phyloP scores from a whole-genome alignment of 2,329 filamentous ascomycete species.

The Sphaerostilbella broomeana region DNA sequence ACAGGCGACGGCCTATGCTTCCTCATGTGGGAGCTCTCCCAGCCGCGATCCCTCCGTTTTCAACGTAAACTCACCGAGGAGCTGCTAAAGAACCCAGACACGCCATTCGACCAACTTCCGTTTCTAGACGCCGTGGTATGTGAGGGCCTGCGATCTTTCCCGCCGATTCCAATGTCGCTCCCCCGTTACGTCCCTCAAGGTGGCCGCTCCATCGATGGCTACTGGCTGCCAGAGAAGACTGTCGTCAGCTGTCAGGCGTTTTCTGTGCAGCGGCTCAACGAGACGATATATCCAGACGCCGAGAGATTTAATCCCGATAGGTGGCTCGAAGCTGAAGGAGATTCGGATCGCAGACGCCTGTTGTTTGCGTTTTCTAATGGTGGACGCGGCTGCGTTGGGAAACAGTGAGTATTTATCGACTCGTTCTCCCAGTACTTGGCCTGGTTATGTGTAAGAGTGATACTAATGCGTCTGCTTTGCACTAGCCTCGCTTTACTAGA shows the following conservation, averaged over 20 bases:
- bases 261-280: slow-evolving; percentile 53
- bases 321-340: slow-evolving; percentile 71
- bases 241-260: slow-evolving; percentile 57
- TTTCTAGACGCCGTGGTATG: slow-evolving; percentile 58
- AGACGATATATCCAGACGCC: slow-evolving; percentile 68
- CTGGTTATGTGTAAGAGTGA: no score
- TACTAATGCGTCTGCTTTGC: not conserved
- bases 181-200: slow-evolving; percentile 51
- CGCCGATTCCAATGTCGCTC: slow-evolving; percentile 61
- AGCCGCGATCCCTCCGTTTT: slow-evolving; percentile 43
- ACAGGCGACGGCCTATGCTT: slow-evolving; percentile 65
- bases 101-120: slow-evolving; percentile 42
- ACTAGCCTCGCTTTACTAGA: slow-evolving; percentile 53
- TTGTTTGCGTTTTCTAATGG: slow-evolving; percentile 63
- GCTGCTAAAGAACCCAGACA: slow-evolving; percentile 34
- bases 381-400: slow-evolving; percentile 58
- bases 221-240: slow-evolving; percentile 45
- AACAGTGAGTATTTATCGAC: slow-evolving; percentile 57
- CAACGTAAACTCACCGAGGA: slow-evolving; percentile 50
- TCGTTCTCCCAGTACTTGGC: no score
- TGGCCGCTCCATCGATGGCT: slow-evolving; percentile 50
- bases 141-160: slow-evolving; percentile 56
- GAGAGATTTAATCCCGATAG: slow-evolving; percentile 74
- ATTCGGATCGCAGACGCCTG: slow-evolving; percentile 58
- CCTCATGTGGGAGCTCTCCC: slow-evolving; percentile 64